phyloP scores from a whole-genome alignment of 1,284 basidiomycete genomes.

The Spongispora temasekensis region DNA sequence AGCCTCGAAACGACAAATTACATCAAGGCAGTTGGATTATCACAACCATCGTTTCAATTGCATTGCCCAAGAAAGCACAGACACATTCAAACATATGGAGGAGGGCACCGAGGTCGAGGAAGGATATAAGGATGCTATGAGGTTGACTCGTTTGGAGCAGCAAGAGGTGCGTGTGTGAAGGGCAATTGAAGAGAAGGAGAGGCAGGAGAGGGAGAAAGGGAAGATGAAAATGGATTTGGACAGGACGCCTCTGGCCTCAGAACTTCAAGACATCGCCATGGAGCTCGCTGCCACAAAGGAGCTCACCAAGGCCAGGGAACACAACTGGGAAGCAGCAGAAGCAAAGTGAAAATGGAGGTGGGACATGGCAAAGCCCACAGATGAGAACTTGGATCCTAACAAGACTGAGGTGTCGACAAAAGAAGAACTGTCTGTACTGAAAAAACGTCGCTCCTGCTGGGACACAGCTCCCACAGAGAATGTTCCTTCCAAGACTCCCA shows the following conservation, averaged over 20 bases:
- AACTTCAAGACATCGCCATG: conserved; percentile 68
- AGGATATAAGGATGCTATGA: conserved; percentile 97
- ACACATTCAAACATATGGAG: conserved; percentile 70
- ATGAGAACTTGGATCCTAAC: conserved; percentile 63
- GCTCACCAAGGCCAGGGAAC: conserved; percentile 39
- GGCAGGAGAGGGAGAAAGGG: conserved; percentile 76
- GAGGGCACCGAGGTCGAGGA: conserved; percentile 75
- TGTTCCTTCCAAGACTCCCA: conserved; percentile 59
- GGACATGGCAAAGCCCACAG: conserved; percentile 72
- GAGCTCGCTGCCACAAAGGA: conserved; percentile 63
- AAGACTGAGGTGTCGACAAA: conserved; percentile 47
- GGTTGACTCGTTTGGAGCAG: conserved; percentile 86
- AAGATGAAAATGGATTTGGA: conserved; percentile 84
- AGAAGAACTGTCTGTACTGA: conserved; percentile 75
- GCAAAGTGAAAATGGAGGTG: conserved; percentile 84
- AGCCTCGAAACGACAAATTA: conserved; percentile 90
- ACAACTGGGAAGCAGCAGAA: conserved; percentile 40
- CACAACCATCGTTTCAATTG: conserved; percentile 91
- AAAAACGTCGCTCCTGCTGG: conserved; percentile 93
- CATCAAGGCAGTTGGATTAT: conserved; percentile 93
- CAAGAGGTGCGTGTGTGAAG: conserved; percentile 87
- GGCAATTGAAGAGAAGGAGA: conserved; percentile 88
- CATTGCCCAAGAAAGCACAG: conserved; percentile 73
- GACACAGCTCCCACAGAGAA: conserved; percentile 84
- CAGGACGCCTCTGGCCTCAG: conserved; percentile 82